Percentiles rank a stretch among this genome's conserved stretches.
Conservation (phyloP, 768 basidiomycete species). For the Amanita pseudoporphyria region DNA sequence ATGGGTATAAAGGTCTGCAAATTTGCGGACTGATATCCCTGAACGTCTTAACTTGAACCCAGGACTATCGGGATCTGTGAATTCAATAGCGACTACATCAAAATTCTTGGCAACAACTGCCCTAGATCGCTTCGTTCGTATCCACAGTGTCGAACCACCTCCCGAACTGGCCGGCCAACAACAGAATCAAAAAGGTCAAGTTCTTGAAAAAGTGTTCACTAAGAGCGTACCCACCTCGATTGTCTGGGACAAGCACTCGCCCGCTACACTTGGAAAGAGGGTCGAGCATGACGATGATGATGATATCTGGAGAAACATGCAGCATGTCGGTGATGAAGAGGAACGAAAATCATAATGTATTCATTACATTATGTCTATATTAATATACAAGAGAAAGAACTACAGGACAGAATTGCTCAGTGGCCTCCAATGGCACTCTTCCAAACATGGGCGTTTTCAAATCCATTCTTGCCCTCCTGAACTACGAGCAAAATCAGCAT, state of each 20-base stretch:
- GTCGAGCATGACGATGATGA: conserved; percentile 34
- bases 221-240: conserved; percentile 53
- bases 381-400: not conserved
- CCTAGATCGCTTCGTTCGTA: conserved; percentile 59
- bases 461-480: conserved; percentile 72
- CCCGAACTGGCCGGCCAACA: conserved; percentile 36
- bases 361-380: not conserved
- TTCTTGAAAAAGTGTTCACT: conserved; percentile 56
- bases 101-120: conserved; percentile 49
- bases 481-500: conserved; percentile 30
- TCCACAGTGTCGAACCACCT: conserved; percentile 54
- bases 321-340: conserved; percentile 34
- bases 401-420: conserved; percentile 11
- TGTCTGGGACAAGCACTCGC: conserved; percentile 42
- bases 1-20: conserved; percentile 55
- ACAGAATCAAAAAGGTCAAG: conserved; percentile 47
- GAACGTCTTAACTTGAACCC: conserved; percentile 2
- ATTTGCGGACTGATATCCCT: not conserved
- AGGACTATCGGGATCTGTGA: conserved; percentile 68
- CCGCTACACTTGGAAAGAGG: conserved; percentile 10
- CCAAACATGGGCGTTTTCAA: conserved; percentile 86
- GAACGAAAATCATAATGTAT: conserved; percentile 12
- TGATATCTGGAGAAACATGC: conserved; percentile 63
- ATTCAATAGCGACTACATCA: conserved; percentile 50
- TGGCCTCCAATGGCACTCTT: conserved; percentile 65